These are phyloP conservation scores for Pythium brachiatum DNA, from an alignment of 352 stramenopile species.

Conservation along the genomic window DNA sequence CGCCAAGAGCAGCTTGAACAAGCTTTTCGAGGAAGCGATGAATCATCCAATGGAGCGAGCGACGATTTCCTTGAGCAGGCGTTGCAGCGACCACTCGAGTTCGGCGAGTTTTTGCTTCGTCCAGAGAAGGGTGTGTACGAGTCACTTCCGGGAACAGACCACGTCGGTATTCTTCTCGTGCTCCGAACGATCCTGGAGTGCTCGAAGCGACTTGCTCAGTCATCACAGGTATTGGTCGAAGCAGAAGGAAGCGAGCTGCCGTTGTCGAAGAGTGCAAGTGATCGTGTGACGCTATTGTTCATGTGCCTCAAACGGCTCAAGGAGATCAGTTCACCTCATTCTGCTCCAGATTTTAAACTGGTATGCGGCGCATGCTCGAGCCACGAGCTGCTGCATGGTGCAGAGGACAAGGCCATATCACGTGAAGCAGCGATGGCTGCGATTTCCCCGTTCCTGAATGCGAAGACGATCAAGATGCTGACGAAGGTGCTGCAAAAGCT, in stretches of 20 bases:
- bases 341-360: constrained; percentile 50
- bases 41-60: constrained; percentile 1
- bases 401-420: constrained; percentile 5
- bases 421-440: constrained; percentile 38
- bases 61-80: constrained; percentile 66
- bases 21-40: constrained; percentile 44
- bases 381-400: constrained; percentile 33
- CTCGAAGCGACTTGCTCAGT: constrained; percentile 46
- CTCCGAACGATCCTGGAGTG: constrained; percentile 75
- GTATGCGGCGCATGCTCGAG: constrained; percentile 40
- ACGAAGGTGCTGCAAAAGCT: constrained; percentile 76
- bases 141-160: constrained; percentile 51
- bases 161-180: constrained; percentile 66
- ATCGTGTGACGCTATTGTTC: constrained; percentile 67
- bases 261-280: constrained; percentile 43
- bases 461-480: constrained; percentile 63
- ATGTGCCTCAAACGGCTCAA: constrained; percentile 80
- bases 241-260: constrained; percentile 29
- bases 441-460: constrained; percentile 47
- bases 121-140: constrained; percentile 47
- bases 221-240: constrained; percentile 10
- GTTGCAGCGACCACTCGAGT: constrained; percentile 45
- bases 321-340: constrained; percentile 31
- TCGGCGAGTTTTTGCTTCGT: constrained; percentile 58
- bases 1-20: constrained; percentile 69